Evolutionary conservation across 331 rosid genomes (phyloP), one percentile per base, ranked within the genome.

Genomic region (Acacia pycnantha): DNA sequence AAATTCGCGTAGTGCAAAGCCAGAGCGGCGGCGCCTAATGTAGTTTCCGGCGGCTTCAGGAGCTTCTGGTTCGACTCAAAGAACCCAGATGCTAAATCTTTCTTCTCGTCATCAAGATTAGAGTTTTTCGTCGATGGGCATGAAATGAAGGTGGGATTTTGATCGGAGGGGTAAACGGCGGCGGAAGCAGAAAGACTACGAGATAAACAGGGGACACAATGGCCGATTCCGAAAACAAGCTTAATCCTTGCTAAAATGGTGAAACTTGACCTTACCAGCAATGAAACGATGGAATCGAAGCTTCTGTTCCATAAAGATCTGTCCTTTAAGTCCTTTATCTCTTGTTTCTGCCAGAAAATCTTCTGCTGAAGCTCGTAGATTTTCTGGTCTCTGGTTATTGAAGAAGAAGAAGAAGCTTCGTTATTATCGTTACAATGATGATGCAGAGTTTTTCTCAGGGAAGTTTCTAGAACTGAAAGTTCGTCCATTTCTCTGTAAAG

Each of bases 141-240:
- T 8, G 97, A 92, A 1, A 81, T 83, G 27, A 73, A 84, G 47
- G 48, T 68, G 1, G 89, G 89, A 74, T 84, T 88, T 59, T 84
- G 89, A 76, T 93, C 90, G 4, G 97, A 90, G 19, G 98, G 99
- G 54, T 92, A 89, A 64, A 95, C 97, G 1, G 94, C 74, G 0
- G 97, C 97, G 0, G 98, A 92, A 58, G 96, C 85, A 4, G 99
- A 95, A 70, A 92, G 89, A 58, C 97, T 90, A 12, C 97, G 94
- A 2, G 97, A 88, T 77, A 92, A 78, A 77, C 80, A 82, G 10
- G 92, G 88, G 4, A 90, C 87, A 83, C 46, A 79, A 14, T 86
- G 89, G 16, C 90, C 92, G 2, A 92, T 64, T n/a, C 99, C 97
- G 14, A 92, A 96, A 21, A 92, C 98, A 44, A 87, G 84, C 83